Evolutionary conservation across 352 stramenopile species (phyloP).

Genomic region (Phytophthora litchii): DNA sequence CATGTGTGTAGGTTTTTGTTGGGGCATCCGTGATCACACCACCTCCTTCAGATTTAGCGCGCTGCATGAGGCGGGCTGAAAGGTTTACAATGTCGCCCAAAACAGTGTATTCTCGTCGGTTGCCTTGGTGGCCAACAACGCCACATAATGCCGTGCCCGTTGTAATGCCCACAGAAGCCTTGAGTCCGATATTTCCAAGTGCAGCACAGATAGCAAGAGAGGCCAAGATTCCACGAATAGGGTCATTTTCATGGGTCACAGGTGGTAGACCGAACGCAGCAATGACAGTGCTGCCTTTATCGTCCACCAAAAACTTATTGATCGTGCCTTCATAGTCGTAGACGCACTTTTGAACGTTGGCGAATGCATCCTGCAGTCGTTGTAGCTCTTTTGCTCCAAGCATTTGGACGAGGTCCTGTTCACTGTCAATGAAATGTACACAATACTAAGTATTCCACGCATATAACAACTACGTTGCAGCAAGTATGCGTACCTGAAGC

Average conservation of each 20-base stretch:
- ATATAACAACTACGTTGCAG: background rate
- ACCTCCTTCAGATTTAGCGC: conserved; percentile 81
- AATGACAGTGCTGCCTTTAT: conserved; percentile 94
- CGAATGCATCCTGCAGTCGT: conserved; percentile 80
- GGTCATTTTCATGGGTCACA: conserved; percentile 93
- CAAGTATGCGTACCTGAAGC: conserved; percentile 68
- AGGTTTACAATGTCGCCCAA: conserved; percentile 95
- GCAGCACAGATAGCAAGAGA: conserved; percentile 86
- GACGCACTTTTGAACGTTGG: conserved; percentile 87
- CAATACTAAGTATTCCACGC: background rate
- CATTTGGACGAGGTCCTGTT: conserved; percentile 82
- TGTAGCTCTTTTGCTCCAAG: conserved; percentile 72
- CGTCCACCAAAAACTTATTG: conserved; percentile 97
- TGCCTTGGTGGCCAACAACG: conserved; percentile 90
- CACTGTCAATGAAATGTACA: conserved; percentile 32
- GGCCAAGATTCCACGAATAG: conserved; percentile 88
- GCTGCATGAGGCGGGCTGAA: conserved; percentile 92
- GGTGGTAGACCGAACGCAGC: conserved; percentile 93
- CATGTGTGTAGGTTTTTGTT: conserved; percentile 84
- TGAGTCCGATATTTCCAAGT: conserved; percentile 64
- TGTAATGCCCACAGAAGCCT: conserved; percentile 92
- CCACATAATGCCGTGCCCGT: conserved; percentile 92
- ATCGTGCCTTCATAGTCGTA: conserved; percentile 96
- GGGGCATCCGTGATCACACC: conserved; percentile 89
- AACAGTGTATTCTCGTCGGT: conserved; percentile 93